Evolutionary conservation across 2,329 filamentous ascomycete genomes (phyloP).

Genomic region (Corniculantispora saksenae): DNA sequence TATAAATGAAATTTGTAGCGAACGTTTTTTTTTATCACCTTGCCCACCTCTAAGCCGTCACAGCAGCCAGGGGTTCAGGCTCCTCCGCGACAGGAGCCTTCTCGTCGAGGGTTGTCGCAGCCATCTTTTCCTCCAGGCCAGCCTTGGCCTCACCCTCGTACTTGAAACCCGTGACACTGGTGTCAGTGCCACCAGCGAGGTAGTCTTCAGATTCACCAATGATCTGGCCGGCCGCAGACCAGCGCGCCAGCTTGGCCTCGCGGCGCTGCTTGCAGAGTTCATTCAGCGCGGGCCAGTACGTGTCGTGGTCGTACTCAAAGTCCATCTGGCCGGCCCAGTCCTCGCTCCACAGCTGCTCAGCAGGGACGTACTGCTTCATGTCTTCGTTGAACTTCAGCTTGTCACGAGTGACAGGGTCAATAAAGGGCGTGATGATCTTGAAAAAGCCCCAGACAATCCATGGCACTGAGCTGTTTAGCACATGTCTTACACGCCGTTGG

Average conservation of each 20-base stretch:
- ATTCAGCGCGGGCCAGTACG: slow-evolving; percentile 87
- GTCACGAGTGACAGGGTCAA: slow-evolving; percentile 88
- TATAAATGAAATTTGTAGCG: background rate
- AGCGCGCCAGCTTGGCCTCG: slow-evolving; percentile 65
- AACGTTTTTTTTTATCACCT: background rate
- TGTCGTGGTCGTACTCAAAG: slow-evolving; percentile 86
- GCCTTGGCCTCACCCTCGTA: slow-evolving; percentile 22
- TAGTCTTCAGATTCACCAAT: slow-evolving; percentile 88
- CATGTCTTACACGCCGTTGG: background rate
- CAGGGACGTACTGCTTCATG: slow-evolving; percentile 77
- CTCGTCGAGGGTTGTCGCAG: slow-evolving; percentile 16
- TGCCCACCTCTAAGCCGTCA: background rate
- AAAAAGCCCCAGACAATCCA: slow-evolving; percentile 94
- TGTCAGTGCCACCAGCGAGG: slow-evolving; percentile 63
- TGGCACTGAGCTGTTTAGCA: slow-evolving; percentile 60
- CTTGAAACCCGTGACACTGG: slow-evolving; percentile 36
- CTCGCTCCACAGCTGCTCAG: slow-evolving; percentile 77
- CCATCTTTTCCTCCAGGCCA: slow-evolving; percentile 16
- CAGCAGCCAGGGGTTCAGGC: slow-evolving; percentile 29
- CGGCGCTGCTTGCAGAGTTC: slow-evolving; percentile 68
- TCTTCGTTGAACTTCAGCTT: slow-evolving; percentile 99
- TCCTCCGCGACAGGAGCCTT: slow-evolving; percentile 27
- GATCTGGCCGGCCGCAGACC: slow-evolving; percentile 76
- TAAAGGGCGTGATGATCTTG: slow-evolving; percentile 93
- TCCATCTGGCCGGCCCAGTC: slow-evolving; percentile 75